Percentiles rank a stretch among this genome's conserved stretches.
phyloP scores from a whole-genome alignment of 75 land plant genomes.

The Gnetum montanum region DNA sequence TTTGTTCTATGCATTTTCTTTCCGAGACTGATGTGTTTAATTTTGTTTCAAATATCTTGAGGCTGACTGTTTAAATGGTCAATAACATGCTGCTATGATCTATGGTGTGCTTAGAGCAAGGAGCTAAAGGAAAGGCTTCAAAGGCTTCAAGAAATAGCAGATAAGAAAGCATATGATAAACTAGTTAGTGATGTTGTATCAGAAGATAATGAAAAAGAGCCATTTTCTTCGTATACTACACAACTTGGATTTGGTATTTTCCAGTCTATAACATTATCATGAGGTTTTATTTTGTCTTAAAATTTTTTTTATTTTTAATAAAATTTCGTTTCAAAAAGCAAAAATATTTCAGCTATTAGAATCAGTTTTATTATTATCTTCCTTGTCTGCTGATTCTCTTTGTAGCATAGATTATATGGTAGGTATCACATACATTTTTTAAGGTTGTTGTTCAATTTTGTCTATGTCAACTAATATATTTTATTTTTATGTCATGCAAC shows the following conservation, averaged over 20 bases:
- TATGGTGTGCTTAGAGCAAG: slow-evolving; percentile 38
- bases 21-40: not conserved
- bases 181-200: slow-evolving; percentile 68
- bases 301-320: too few species aligned
- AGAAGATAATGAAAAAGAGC: slow-evolving; percentile 31
- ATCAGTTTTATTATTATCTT: too few species aligned
- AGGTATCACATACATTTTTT: too few species aligned
- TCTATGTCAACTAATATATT: too few species aligned
- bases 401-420: too few species aligned
- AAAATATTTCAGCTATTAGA: too few species aligned
- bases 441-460: too few species aligned
- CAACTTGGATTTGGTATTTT: slow-evolving; percentile 81
- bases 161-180: slow-evolving; percentile 62
- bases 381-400: too few species aligned
- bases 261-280: too few species aligned
- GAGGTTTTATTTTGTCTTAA: too few species aligned
- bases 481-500: too few species aligned
- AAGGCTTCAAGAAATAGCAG: slow-evolving; percentile 63
- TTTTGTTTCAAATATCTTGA: not conserved
- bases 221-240: slow-evolving; percentile 78
- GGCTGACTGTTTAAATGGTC: not conserved
- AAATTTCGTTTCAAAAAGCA: too few species aligned
- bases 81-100: not conserved
- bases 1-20: not conserved
- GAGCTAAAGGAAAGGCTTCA: slow-evolving; percentile 69